Evolutionary conservation across 345 rosid genomes (phyloP), one percentile per base, ranked within the genome.

Genomic region (Salix udensis): DNA sequence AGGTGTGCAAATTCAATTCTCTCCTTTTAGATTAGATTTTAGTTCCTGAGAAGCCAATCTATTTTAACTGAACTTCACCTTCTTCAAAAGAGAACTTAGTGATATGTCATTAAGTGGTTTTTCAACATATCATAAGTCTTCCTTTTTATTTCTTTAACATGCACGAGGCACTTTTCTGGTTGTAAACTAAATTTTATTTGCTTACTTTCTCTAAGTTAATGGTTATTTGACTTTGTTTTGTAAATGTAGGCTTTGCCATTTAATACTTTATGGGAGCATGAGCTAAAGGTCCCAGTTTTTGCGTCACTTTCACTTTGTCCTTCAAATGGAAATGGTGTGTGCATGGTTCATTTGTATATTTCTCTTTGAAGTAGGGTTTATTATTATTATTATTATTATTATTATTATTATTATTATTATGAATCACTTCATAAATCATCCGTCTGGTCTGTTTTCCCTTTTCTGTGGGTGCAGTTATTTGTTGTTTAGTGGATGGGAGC

Each of bases 401-500:
- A 13, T 31, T 8, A 34, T 37, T 36, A 34, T 73, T n/a, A 58
- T 5, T 53, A 11, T 26, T 23, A 13, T 31, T 8, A 36, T 39
- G 42, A 60, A 58, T 58, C 21, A 23, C 61, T 46, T 79, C 42
- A 37, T 46, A 58, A 68, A n/a, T 65, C 39, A 50, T 15, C 2
- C 30, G 19, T 50, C 15, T 65, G 13, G 19, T 24, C 24, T 46
- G 31, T 31, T 67, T 65, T 21, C 19, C 37, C 68, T 72, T 72
- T 77, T 40, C 18, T 70, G 50, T 31, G 70, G 48, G 73, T 74
- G 81, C 89, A 95, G 98, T 95, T 76, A 85, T 95, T 85, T 91
- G 96, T 83, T 95, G 99, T 82, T 84, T 93, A 84, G 98, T 95
- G 67, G 93, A 95, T 88, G 98, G 98, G 55, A 88, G 79, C 65